Conservation (phyloP, 1,284 basidiomycete species). For the Melampsora larici-populina region DNA sequence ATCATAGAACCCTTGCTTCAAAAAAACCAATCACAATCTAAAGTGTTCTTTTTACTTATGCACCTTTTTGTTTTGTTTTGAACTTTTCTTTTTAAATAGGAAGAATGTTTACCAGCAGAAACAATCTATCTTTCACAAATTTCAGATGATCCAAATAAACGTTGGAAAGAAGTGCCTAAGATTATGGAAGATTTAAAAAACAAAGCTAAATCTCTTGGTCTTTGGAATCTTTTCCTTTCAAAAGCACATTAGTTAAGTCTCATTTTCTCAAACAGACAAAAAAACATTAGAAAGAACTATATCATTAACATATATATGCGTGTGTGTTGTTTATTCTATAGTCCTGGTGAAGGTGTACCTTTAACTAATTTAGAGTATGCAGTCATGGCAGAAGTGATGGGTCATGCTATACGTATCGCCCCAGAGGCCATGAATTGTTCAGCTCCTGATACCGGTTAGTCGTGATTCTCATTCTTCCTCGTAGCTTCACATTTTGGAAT, state of each 20-base stretch:
- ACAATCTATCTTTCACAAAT: constrained; percentile 77
- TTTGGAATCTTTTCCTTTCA: constrained; percentile 97
- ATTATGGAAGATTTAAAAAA: constrained; percentile 79
- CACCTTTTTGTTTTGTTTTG: constrained; percentile 7
- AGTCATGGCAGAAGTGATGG: constrained; percentile 92
- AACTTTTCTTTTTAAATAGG: constrained; percentile 57
- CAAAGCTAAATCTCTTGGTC: constrained; percentile 78
- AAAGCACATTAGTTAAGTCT: constrained; percentile 75
- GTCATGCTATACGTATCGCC: constrained; percentile 74
- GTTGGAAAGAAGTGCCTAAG: constrained; percentile 81
- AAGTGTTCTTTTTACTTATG: too few relatives aligned
- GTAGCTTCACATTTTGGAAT: background rate
- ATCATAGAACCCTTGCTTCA: background rate
- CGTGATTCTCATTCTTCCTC: background rate
- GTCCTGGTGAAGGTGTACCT: constrained; percentile 69
- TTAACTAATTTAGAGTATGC: constrained; percentile 95
- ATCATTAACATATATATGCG: background rate
- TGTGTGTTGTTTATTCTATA: background rate
- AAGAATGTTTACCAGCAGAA: constrained; percentile 78
- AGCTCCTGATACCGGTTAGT: constrained; percentile 83
- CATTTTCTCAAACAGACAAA: background rate
- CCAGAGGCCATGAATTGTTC: constrained; percentile 85
- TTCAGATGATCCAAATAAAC: constrained; percentile 67
- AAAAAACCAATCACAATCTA: background rate
- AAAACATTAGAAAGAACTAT: background rate